These are phyloP conservation scores for Solanum habrochaites DNA, from an alignment of 257 asterid species.

Conservation along the genomic window DNA sequence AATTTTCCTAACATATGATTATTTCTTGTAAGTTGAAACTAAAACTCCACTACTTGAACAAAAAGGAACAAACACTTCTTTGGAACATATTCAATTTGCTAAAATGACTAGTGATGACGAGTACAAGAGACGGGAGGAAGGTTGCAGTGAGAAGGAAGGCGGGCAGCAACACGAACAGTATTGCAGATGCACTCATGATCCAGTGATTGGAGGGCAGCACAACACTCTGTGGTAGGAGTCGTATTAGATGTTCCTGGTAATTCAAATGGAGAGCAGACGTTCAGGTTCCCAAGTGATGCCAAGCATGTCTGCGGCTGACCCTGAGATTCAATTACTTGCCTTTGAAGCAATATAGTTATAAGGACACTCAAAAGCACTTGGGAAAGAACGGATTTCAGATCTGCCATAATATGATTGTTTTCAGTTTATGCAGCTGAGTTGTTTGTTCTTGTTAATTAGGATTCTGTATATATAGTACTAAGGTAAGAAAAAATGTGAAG, in stretches of 20 bases:
- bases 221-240: conserved; percentile 12
- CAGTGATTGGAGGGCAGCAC: conserved; percentile 9
- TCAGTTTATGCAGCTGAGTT: not conserved
- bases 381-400: not conserved
- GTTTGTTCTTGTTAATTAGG: not conserved
- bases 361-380: not conserved
- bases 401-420: not conserved
- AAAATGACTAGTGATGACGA: not conserved
- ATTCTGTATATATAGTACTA: not conserved
- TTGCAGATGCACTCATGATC: conserved; percentile 27
- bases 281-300: conserved; percentile 23
- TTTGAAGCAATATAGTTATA: not conserved
- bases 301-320: conserved; percentile 14
- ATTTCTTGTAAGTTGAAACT: not conserved
- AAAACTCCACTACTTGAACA: not conserved
- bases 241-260: not conserved
- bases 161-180: conserved; percentile 32
- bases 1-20: not conserved
- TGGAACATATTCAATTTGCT: not conserved
- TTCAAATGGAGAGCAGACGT: conserved; percentile 11
- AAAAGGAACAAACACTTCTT: not conserved
- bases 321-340: conserved; percentile 9
- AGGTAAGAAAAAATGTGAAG: not conserved
- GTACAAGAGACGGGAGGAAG: conserved; percentile 29
- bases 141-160: conserved; percentile 43